These are phyloP conservation scores for Nakazawaea ambrosiae DNA, from an alignment of 805 yeast genomes.

Conservation along the genomic window DNA sequence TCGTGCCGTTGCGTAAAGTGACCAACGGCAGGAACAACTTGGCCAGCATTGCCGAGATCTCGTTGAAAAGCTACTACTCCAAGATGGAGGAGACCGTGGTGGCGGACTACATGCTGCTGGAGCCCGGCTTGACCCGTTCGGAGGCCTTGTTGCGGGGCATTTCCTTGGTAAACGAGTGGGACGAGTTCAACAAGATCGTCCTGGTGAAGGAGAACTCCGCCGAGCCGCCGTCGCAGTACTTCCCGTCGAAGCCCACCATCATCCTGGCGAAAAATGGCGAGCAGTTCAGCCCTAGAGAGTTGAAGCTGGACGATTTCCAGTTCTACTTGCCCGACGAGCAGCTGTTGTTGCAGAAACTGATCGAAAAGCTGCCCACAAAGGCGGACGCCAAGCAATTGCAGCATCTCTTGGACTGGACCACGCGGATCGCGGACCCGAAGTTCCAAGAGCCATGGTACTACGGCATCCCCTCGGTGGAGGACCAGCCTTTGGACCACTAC, in stretches of 20 bases:
- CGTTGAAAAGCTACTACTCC: slow-evolving; percentile 4
- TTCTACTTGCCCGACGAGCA: slow-evolving; percentile 11
- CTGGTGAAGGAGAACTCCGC: too few relatives aligned
- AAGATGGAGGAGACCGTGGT: slow-evolving; percentile 2
- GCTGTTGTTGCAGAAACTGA: slow-evolving; percentile 2
- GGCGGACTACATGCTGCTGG: not conserved
- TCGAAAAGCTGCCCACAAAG: slow-evolving; percentile 4
- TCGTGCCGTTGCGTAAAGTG: slow-evolving; percentile 11
- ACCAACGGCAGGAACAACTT: slow-evolving; percentile 11
- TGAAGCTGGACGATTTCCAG: slow-evolving; percentile 5
- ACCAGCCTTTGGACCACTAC: slow-evolving; percentile 25
- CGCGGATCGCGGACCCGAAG: slow-evolving; percentile 6
- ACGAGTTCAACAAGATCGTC: slow-evolving; percentile 1
- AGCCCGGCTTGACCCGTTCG: not conserved
- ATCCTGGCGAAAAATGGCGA: slow-evolving; percentile 1
- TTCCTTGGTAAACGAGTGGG: slow-evolving; percentile 7
- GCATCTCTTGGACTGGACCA: slow-evolving; percentile 7
- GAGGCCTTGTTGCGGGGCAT: slow-evolving; percentile 10
- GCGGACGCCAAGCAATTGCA: slow-evolving; percentile 8
- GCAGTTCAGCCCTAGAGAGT: not conserved
- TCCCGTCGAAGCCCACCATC: slow-evolving; percentile 8
- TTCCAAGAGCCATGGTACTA: slow-evolving; percentile 12
- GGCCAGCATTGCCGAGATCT: slow-evolving; percentile 1
- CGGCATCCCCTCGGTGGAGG: slow-evolving; percentile 9
- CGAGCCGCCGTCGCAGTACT: slow-evolving; percentile 1